Evolutionary conservation across 805 yeast genomes (phyloP), one percentile per base, ranked within the genome.

Genomic region (Spathaspora sp.): DNA sequence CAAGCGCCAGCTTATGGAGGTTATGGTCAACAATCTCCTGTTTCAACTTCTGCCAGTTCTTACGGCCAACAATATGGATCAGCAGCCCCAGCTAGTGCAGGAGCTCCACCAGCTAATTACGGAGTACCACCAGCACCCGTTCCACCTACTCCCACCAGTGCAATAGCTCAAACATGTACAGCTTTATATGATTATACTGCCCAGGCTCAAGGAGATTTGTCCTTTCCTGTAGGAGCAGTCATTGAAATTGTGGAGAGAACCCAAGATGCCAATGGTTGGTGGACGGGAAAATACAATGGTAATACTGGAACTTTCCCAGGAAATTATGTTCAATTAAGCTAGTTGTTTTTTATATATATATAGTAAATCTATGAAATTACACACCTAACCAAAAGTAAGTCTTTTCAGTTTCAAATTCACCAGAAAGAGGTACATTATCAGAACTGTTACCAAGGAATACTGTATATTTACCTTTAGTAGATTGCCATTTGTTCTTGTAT

Each of bases 231-330:
- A 0, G 99, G 98, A 19, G 87, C 92, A 18, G 79, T 83, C 29
- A 92, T 94, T 57, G 88, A 89, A 60, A 77, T 94, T 53, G 81
- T 91, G 2, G 88, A 90, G 64, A 85, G 89, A 62, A 87, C 96
- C 0, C 76, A 81, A 0, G 97, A 91, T 65, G 79, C 85, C 49
- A 90, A 89, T 61, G 99, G 96, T 5, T 94, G 99, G 99, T 94
- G 99, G 99, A 90, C 97, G 0, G 99, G 99, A 12, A 72, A 78
- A 40, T 73, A 80, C 55, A 89, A 90, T 60, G 97, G 97, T 8
- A 86, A 77, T 53, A 85, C 86, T 53, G 99, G 99, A 52, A 87
- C 85, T 10, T 94, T 96, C 75, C 99, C 99, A 5, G 99, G 97
- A 9, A 94, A 93, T 65, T 94, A 94, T 62, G 99, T 94, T 26